Evolutionary conservation across 371 early-diverging fungal species (phyloP).

Genomic region (Choanephora cucurbitarum): DNA sequence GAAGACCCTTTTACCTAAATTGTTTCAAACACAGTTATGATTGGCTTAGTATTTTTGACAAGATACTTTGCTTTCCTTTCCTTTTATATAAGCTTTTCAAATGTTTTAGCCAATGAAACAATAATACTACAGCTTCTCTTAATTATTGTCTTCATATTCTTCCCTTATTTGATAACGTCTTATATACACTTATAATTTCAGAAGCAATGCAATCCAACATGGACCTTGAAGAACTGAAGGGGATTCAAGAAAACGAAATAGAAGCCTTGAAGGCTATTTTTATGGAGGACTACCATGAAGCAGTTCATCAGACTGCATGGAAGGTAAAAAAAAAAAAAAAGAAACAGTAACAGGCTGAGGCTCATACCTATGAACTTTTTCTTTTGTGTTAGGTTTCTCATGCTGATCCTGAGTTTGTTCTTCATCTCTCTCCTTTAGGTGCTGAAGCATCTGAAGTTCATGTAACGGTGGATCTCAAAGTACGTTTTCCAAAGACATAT

Average conservation of each 20-base stretch:
- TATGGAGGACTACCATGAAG: slow-evolving; percentile 73
- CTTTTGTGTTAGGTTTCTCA: slow-evolving; percentile 48
- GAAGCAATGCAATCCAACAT: slow-evolving; percentile 19
- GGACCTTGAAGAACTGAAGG: slow-evolving; percentile 59
- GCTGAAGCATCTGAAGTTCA: slow-evolving; percentile 56
- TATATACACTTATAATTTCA: too few species aligned
- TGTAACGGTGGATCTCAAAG: slow-evolving; percentile 59
- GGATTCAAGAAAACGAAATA: slow-evolving; percentile 76
- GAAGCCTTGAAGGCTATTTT: slow-evolving; percentile 70
- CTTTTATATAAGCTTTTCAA: too few species aligned
- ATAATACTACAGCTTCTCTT: too few species aligned
- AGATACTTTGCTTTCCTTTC: too few species aligned
- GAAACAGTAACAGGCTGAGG: too few species aligned
- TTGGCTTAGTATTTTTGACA: too few species aligned
- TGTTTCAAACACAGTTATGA: too few species aligned
- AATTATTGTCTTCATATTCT: too few species aligned
- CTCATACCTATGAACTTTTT: neutral
- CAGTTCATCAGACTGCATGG: slow-evolving; percentile 69
- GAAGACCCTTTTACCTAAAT: too few species aligned
- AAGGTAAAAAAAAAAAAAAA: slow-evolving; percentile 53
- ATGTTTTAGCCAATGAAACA: too few species aligned
- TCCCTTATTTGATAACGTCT: too few species aligned
- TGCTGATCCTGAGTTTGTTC: slow-evolving; percentile 66
- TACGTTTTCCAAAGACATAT: slow-evolving; percentile 70
- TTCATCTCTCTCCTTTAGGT: slow-evolving; percentile 59